phyloP scores from a whole-genome alignment of 202 grass and related monocot genomes.

The Panicum virgatum region DNA sequence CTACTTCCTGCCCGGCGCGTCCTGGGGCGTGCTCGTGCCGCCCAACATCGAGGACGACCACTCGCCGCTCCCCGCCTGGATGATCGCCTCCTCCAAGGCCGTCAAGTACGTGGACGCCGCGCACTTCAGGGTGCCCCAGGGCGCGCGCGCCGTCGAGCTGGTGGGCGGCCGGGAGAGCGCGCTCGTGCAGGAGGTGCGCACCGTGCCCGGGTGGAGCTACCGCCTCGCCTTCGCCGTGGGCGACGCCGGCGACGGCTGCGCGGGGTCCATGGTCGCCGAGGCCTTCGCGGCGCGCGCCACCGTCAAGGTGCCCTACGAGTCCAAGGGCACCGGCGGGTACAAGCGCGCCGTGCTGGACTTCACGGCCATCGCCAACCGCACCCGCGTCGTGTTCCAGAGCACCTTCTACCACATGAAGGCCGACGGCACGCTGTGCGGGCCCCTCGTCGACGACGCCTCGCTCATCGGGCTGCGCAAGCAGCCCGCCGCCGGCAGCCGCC shows the following conservation, averaged over 20 bases:
- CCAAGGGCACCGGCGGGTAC: conserved; percentile 65
- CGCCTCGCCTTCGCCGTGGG: conserved; percentile 70
- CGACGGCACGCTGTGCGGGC: conserved; percentile 86
- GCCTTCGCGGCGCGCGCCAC: conserved; percentile 57
- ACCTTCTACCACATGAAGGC: conserved; percentile 72
- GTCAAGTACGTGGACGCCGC: conserved; percentile 88
- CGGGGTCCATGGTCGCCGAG: conserved; percentile 68
- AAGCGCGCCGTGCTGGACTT: conserved; percentile 78
- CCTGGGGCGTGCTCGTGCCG: conserved; percentile 82
- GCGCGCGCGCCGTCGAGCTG: conserved; percentile 75
- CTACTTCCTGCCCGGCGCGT: conserved; percentile 73
- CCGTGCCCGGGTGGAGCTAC: conserved; percentile 62
- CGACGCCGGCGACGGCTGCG: conserved; percentile 66
- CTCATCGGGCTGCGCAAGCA: conserved; percentile 58
- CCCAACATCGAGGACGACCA: conserved; percentile 94
- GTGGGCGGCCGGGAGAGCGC: conserved; percentile 87
- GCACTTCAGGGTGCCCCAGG: conserved; percentile 81
- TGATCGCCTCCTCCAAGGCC: conserved; percentile 87
- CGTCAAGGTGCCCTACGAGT: conserved; percentile 71
- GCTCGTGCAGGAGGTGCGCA: conserved; percentile 78
- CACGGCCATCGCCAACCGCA: conserved; percentile 49
- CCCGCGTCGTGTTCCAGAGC: conserved; percentile 76
- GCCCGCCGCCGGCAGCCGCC: conserved; percentile 31
- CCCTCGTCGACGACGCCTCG: conserved; percentile 69
- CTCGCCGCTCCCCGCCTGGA: conserved; percentile 86